A percentile compares a stretch with the other conserved stretches of the same genome.
These are phyloP conservation scores for Sarcomyxa edulis DNA, from an alignment of 768 basidiomycete genomes.

Conservation along the genomic window DNA sequence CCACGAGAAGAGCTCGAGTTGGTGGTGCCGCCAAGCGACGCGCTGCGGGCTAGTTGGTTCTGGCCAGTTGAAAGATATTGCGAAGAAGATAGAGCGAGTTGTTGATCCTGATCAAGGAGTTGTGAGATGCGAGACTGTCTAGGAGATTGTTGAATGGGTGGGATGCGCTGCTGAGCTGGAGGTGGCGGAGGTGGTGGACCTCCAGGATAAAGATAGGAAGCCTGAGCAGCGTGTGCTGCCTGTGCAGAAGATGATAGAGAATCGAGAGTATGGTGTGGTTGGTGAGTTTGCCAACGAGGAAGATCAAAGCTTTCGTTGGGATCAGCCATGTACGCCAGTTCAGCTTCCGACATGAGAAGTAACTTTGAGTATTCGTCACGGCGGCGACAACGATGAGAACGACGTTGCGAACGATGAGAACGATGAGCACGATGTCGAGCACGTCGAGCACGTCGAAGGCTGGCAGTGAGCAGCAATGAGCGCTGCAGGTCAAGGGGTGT, in stretches of 20 bases:
- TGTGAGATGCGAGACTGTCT: slow-evolving; percentile 61
- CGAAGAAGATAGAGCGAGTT: slow-evolving; percentile 33
- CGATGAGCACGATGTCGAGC: background rate
- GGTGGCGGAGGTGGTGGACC: slow-evolving; percentile 49
- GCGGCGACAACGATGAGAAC: slow-evolving; percentile 6
- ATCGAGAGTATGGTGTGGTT: slow-evolving; percentile 59
- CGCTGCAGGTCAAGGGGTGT: too few relatives aligned
- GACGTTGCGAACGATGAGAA: background rate
- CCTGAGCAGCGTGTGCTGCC: slow-evolving; percentile 51
- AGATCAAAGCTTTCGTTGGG: slow-evolving; percentile 82
- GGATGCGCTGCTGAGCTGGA: slow-evolving; percentile 40
- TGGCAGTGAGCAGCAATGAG: too few relatives aligned
- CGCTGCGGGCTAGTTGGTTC: slow-evolving; percentile 57
- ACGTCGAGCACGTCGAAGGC: too few relatives aligned
- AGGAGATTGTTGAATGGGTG: slow-evolving; percentile 44
- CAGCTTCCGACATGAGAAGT: slow-evolving; percentile 62
- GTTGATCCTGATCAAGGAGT: slow-evolving; percentile 61
- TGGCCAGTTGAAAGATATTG: slow-evolving; percentile 49
- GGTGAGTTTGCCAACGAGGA: slow-evolving; percentile 69
- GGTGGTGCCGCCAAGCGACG: slow-evolving; percentile 53
- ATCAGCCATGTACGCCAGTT: slow-evolving; percentile 70
- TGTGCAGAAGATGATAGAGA: slow-evolving; percentile 36
- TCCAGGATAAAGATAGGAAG: slow-evolving; percentile 50
- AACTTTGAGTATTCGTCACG: background rate
- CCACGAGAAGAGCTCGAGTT: slow-evolving; percentile 33